These are phyloP conservation scores for Pascua guehoae DNA, from an alignment of 1,284 basidiomycete genomes.

Conservation along the genomic window DNA sequence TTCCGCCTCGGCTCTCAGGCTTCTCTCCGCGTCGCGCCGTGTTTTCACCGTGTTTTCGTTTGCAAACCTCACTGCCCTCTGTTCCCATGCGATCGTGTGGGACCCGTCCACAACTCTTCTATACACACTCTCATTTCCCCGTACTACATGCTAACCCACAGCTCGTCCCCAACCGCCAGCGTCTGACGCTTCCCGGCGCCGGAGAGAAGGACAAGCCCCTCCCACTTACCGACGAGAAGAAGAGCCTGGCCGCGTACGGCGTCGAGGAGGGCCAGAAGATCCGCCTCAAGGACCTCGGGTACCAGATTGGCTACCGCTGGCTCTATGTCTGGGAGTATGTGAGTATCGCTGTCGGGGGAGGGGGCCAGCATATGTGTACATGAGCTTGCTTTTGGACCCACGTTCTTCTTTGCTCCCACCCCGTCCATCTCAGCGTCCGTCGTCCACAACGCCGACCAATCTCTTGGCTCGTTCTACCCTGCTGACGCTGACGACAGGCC, in stretches of 20 bases:
- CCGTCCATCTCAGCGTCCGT: no score
- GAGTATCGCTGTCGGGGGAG: conserved; percentile 40
- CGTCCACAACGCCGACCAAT: no score
- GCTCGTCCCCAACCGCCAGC: conserved; percentile 70
- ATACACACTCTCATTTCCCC: background rate
- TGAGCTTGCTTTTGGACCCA: no score
- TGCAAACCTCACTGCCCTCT: no score
- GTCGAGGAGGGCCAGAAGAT: conserved; percentile 60
- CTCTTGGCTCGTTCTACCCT: background rate
- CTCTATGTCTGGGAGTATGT: conserved; percentile 91
- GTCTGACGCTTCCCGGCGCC: conserved; percentile 54
- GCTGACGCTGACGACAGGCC: conserved; percentile 53
- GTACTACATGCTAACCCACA: conserved; percentile 47
- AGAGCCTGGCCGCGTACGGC: conserved; percentile 59
- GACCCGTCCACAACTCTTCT: background rate
- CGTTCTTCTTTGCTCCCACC: background rate
- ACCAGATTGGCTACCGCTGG: conserved; percentile 78
- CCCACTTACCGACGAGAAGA: conserved; percentile 62
- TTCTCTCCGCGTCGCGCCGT: no score
- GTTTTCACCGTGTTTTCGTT: no score
- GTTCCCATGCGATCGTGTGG: background rate
- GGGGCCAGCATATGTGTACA: no score
- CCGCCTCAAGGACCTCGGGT: conserved; percentile 77
- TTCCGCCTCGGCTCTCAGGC: no score
- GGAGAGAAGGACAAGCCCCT: conserved; percentile 40